Evolutionary conservation across 805 yeast species (phyloP).

Genomic region (Wickerhamiella occidentalis): DNA sequence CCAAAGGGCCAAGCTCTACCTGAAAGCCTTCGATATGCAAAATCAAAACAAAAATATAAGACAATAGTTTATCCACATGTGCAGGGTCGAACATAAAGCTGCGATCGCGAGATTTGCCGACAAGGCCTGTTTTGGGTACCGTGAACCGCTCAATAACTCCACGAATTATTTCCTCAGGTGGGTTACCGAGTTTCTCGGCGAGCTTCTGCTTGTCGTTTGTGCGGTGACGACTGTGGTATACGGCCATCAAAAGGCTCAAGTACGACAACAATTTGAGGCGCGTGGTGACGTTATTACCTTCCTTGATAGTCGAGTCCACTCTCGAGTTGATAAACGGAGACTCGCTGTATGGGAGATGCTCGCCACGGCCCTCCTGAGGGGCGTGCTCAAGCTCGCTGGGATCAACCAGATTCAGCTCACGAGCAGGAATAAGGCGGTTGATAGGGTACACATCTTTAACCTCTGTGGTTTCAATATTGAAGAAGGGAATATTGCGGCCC

Average conservation of each 20-base stretch:
- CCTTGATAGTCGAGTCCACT: slow-evolving; percentile 24
- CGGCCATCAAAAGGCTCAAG: slow-evolving; percentile 66
- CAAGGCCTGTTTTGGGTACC: slow-evolving; percentile 43
- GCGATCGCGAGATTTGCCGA: slow-evolving; percentile 64
- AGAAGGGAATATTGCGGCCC: slow-evolving; percentile 76
- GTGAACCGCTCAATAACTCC: slow-evolving; percentile 65
- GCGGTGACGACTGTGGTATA: slow-evolving; percentile 56
- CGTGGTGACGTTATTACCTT: slow-evolving; percentile 36
- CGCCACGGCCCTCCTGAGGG: slow-evolving; percentile 40
- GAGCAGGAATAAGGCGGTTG: slow-evolving; percentile 52
- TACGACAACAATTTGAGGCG: slow-evolving; percentile 51
- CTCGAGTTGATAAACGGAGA: slow-evolving; percentile 46
- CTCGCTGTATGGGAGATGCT: slow-evolving; percentile 48
- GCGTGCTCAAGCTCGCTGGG: slow-evolving; percentile 48
- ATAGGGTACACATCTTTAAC: slow-evolving; percentile 78
- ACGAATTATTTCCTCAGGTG: slow-evolving; percentile 63
- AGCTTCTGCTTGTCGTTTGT: slow-evolving; percentile 46
- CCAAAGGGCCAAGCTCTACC: slow-evolving; percentile 67
- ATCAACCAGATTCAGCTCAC: slow-evolving; percentile 52
- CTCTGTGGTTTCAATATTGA: slow-evolving; percentile 63
- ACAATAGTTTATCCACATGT: slow-evolving; percentile 73
- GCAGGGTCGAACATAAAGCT: slow-evolving; percentile 77
- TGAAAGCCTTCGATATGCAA: slow-evolving; percentile 66
- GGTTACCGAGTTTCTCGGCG: slow-evolving; percentile 44
- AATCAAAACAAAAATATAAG: slow-evolving; percentile 60